Percentiles rank a stretch among this genome's conserved stretches.
Conservation (phyloP, 2,329 filamentous ascomycete genomes). For the Chrysoporthe austroafricana region DNA sequence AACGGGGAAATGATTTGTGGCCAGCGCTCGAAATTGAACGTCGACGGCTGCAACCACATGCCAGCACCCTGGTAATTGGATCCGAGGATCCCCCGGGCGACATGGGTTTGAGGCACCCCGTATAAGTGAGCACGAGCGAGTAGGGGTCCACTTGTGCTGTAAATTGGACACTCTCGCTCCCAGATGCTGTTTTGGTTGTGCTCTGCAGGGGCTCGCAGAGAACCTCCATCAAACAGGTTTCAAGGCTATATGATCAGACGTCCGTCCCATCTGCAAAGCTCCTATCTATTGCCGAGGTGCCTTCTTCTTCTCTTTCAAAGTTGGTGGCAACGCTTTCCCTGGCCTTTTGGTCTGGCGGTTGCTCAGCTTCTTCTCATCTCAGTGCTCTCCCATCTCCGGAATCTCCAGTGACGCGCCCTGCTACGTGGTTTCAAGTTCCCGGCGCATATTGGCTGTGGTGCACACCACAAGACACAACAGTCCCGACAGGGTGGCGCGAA, state of each 20-base stretch:
- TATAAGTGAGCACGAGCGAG: constrained; percentile 2
- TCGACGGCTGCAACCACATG: constrained; percentile 16
- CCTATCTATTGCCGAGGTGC: background rate
- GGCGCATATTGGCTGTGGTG: background rate
- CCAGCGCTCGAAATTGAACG: constrained; percentile 12
- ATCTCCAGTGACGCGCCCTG: background rate
- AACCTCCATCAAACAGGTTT: constrained; percentile 7
- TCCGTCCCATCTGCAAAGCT: background rate
- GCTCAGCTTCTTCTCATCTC: background rate
- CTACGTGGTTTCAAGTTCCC: background rate
- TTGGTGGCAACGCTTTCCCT: background rate
- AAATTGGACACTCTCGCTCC: constrained; percentile 14
- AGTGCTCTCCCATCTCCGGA: background rate
- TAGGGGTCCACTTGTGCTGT: constrained; percentile 8
- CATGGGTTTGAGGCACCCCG: constrained; percentile 6
- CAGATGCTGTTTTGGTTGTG: constrained; percentile 3
- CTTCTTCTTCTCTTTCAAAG: background rate
- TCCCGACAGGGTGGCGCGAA: background rate
- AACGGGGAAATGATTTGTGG: constrained; percentile 26
- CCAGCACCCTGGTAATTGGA: constrained; percentile 12
- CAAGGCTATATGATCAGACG: background rate
- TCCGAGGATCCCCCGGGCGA: constrained; percentile 5
- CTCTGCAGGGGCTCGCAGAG: background rate
- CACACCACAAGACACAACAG: background rate
- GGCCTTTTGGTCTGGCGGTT: background rate